Conservation (phyloP, 2,329 filamentous ascomycete species). For the Arthrobotrys iridis region DNA sequence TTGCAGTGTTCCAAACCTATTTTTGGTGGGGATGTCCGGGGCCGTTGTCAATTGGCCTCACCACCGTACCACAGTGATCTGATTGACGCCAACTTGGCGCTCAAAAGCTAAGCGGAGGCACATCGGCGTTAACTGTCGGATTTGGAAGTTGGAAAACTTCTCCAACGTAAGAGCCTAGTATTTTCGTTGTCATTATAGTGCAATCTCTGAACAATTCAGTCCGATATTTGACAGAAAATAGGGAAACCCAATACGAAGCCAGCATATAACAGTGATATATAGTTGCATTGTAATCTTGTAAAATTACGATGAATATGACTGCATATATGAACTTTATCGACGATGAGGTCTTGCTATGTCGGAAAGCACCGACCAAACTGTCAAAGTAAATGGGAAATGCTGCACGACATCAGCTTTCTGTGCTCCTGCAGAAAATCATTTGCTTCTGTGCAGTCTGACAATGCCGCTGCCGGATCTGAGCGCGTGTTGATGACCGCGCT, state of each 20-base stretch:
- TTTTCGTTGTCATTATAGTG: constrained; percentile 17
- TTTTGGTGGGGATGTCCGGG: constrained; percentile 34
- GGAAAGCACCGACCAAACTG: constrained; percentile 4
- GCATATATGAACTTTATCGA: not conserved
- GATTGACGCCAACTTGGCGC: constrained; percentile 46
- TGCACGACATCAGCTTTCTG: constrained; percentile 8
- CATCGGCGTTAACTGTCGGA: constrained; percentile 31
- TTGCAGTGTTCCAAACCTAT: constrained; percentile 34
- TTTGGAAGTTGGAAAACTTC: constrained; percentile 42
- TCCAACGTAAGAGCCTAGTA: constrained; percentile 22
- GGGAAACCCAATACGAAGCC: constrained; percentile 10
- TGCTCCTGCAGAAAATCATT: constrained; percentile 12
- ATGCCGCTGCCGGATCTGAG: constrained; percentile 22
- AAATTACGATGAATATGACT: constrained; percentile 6
- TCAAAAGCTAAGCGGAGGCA: constrained; percentile 21
- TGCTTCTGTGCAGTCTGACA: constrained; percentile 18
- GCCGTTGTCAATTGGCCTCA: constrained; percentile 28
- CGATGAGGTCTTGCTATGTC: not conserved
- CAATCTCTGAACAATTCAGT: not conserved
- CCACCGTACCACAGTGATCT: constrained; percentile 11
- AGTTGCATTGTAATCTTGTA: constrained; percentile 6
- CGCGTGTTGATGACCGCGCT: constrained; percentile 43
- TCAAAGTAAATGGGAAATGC: not conserved
- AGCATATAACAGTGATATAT: constrained; percentile 4
- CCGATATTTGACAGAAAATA: not conserved